phyloP scores from a whole-genome alignment of 208 protist genomes.

The Crithidia sp. region DNA sequence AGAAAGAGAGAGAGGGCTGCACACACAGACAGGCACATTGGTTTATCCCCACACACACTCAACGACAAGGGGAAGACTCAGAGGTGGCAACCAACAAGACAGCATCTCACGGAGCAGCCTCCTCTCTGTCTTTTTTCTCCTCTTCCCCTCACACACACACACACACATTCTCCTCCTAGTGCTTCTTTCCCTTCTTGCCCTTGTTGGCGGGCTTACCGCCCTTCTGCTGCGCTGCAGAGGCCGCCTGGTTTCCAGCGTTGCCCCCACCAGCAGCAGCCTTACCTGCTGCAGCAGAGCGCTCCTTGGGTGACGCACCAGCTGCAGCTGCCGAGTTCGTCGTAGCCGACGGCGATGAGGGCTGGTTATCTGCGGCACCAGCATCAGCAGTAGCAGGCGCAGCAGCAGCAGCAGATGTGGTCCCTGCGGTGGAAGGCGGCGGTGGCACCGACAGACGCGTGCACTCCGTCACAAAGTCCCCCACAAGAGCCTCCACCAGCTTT shows the following conservation, averaged over 20 bases:
- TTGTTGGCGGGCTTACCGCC: slow-evolving; percentile 7
- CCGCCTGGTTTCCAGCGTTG: not conserved
- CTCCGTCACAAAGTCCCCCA: slow-evolving; percentile 61
- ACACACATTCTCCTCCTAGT: not conserved
- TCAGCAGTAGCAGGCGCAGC: not conserved
- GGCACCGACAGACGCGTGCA: slow-evolving; percentile 43
- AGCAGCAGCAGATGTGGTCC: not conserved
- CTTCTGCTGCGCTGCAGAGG: slow-evolving; percentile 19
- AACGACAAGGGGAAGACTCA: too few relatives aligned
- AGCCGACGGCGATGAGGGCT: not conserved
- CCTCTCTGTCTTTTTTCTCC: not conserved
- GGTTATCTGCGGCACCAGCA: not conserved
- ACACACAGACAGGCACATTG: too few relatives aligned
- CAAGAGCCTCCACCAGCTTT: slow-evolving; percentile 59
- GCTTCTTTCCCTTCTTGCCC: slow-evolving; percentile 41
- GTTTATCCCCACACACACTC: too few relatives aligned
- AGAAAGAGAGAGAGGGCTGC: not conserved
- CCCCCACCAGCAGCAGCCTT: not conserved
- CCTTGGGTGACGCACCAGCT: not conserved
- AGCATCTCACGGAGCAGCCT: too few relatives aligned
- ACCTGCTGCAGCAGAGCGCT: too few relatives aligned
- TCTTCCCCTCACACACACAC: not conserved
- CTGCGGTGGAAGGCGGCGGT: not conserved
- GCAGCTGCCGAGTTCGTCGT: not conserved
- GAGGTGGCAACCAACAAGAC: too few relatives aligned